These are phyloP conservation scores for Glycyrrhiza uralensis DNA, from an alignment of 306 rosid genomes.

Conservation along the genomic window DNA sequence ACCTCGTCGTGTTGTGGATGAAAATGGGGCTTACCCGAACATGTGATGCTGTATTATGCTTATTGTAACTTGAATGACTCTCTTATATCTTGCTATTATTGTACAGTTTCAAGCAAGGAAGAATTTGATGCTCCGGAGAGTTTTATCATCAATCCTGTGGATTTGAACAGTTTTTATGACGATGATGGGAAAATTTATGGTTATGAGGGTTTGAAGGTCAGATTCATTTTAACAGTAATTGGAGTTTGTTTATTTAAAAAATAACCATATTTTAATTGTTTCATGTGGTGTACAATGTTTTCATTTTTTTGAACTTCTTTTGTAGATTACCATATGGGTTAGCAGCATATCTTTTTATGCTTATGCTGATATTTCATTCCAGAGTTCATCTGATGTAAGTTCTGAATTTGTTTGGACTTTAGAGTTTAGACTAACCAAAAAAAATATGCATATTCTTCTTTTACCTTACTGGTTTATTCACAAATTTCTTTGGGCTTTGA, in stretches of 20 bases:
- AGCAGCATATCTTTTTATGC: constrained; percentile 76
- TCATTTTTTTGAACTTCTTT: background rate
- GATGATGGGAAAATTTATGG: constrained; percentile 89
- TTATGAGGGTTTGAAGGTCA: constrained; percentile 81
- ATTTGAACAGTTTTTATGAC: constrained; percentile 62
- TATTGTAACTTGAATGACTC: background rate
- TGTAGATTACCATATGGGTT: constrained; percentile 84
- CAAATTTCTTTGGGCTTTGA: constrained; percentile 1
- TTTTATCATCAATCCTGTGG: constrained; percentile 55
- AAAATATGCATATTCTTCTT: background rate
- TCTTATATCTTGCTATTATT: background rate
- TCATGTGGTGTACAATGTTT: background rate
- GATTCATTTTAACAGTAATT: background rate
- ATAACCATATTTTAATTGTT: background rate
- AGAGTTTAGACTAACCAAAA: background rate
- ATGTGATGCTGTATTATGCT: background rate
- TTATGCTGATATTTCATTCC: constrained; percentile 62
- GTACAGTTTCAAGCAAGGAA: constrained; percentile 69
- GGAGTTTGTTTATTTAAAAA: background rate
- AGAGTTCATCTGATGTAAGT: constrained; percentile 81
- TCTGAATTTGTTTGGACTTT: background rate
- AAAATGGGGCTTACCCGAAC: background rate
- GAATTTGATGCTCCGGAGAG: constrained; percentile 53
- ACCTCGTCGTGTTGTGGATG: background rate
- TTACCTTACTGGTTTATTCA: background rate